A percentile compares a stretch with the other conserved stretches of the same genome.
Evolutionary conservation across 2,329 filamentous ascomycete genomes (phyloP).

Genomic region (Botryotinia convoluta): DNA sequence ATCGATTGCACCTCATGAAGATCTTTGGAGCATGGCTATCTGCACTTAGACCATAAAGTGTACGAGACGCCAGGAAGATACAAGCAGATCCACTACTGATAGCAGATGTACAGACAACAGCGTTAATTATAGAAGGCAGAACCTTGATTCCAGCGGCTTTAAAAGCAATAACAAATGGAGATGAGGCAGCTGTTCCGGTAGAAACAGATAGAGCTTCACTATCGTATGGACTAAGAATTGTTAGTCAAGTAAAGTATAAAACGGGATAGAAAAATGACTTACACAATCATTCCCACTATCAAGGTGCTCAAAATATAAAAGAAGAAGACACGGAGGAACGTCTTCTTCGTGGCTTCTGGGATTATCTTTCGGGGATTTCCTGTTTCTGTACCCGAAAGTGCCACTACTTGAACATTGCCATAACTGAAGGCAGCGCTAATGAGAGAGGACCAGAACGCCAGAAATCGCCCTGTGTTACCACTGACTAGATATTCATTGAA

Average conservation of each 20-base stretch:
- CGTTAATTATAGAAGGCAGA: constrained; percentile 73
- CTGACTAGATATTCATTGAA: constrained; percentile 67
- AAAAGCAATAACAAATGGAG: constrained; percentile 71
- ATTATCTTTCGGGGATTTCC: constrained; percentile 52
- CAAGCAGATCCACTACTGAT: constrained; percentile 20
- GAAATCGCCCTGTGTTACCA: constrained; percentile 57
- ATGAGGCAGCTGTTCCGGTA: constrained; percentile 48
- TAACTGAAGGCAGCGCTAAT: constrained; percentile 47
- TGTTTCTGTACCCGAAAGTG: constrained; percentile 55
- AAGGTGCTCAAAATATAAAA: constrained; percentile 47
- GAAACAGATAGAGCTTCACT: constrained; percentile 45
- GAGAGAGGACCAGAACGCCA: constrained; percentile 47
- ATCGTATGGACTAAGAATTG: constrained; percentile 55
- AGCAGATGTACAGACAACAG: constrained; percentile 61
- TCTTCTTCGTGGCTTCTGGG: constrained; percentile 49
- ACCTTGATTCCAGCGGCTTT: constrained; percentile 64
- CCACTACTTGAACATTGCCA: constrained; percentile 52
- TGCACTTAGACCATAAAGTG: constrained; percentile 59
- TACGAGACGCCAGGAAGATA: constrained; percentile 40
- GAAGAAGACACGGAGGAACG: constrained; percentile 55
- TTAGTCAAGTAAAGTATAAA: constrained; percentile 43
- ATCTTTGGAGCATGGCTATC: constrained; percentile 53
- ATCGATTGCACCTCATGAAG: constrained; percentile 54
- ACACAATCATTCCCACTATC: constrained; percentile 51
- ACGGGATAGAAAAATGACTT: constrained; percentile 33